Percentiles rank a stretch among this genome's conserved stretches.
Evolutionary conservation across 1,284 basidiomycete species (phyloP).

Genomic region (Entoloma clypeatum): DNA sequence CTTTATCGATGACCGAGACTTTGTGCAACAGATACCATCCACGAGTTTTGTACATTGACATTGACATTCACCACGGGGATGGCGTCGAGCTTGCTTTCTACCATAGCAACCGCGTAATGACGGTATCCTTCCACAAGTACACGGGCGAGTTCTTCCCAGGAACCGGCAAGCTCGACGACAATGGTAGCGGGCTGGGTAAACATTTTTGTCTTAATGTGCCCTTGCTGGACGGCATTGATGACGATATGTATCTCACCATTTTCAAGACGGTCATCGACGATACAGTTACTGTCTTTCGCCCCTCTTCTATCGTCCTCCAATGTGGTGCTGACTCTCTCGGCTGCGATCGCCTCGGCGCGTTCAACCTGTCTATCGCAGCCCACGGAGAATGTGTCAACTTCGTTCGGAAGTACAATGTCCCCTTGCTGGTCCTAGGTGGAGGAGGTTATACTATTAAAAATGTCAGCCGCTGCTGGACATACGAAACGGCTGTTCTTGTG

Average conservation of each 20-base stretch:
- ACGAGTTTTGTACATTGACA: slow-evolving; percentile 93
- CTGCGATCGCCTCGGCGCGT: slow-evolving; percentile 91
- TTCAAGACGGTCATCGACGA: slow-evolving; percentile 98
- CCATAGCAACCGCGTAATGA: slow-evolving; percentile 96
- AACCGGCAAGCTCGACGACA: slow-evolving; percentile 90
- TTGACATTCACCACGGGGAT: slow-evolving; percentile 97
- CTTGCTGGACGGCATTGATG: slow-evolving; percentile 94
- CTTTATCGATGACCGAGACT: slow-evolving; percentile 1
- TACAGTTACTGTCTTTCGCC: slow-evolving; percentile 86
- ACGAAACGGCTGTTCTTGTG: slow-evolving; percentile 94
- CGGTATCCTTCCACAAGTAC: slow-evolving; percentile 99
- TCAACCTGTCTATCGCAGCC: slow-evolving; percentile 98
- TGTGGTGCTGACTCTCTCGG: slow-evolving; percentile 97
- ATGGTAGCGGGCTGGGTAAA: slow-evolving; percentile 83
- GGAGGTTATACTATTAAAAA: slow-evolving; percentile 97
- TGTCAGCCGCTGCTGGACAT: slow-evolving; percentile 98
- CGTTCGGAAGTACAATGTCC: slow-evolving; percentile 88
- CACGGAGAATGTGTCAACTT: slow-evolving; percentile 98
- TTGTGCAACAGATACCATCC: slow-evolving; percentile 73
- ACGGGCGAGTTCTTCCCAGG: slow-evolving; percentile 98
- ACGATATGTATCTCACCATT: slow-evolving; percentile 91
- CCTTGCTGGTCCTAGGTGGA: slow-evolving; percentile 88
- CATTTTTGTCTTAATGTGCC: slow-evolving; percentile 97
- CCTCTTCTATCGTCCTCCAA: slow-evolving; percentile 90
- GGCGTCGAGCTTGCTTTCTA: slow-evolving; percentile 98